These are phyloP conservation scores for Colletotrichum sidae DNA, from an alignment of 2,329 filamentous ascomycete genomes.

Conservation along the genomic window DNA sequence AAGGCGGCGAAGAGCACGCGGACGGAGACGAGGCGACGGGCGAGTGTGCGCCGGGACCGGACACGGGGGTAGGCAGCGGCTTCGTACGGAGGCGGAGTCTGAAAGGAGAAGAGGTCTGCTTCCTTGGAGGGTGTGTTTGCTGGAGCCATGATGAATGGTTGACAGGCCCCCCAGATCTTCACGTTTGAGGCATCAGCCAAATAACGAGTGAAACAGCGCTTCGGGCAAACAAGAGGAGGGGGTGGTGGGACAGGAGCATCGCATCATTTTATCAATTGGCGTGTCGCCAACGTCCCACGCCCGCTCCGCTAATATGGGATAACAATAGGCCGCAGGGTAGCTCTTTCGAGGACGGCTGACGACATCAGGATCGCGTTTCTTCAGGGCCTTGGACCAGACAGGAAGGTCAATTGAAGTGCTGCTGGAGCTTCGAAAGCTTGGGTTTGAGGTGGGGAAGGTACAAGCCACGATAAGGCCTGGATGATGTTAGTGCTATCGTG, in stretches of 20 bases:
- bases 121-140: constrained; percentile 19
- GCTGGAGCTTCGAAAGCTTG: constrained; percentile 26
- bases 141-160: constrained; percentile 17
- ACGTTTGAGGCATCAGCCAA: neutral
- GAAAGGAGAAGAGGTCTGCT: constrained; percentile 18
- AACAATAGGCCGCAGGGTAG: constrained; percentile 1
- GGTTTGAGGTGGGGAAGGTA: constrained; percentile 11
- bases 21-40: constrained; percentile 18
- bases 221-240: neutral
- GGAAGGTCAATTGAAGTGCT: constrained; percentile 27
- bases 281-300: neutral
- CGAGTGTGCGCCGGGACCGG: constrained; percentile 24
- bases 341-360: neutral
- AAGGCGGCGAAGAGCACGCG: constrained; percentile 25
- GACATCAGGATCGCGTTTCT: constrained; percentile 4
- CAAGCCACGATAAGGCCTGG: constrained; percentile 9
- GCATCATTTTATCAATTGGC: constrained; percentile 22
- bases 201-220: constrained; percentile 3
- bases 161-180: constrained; percentile 6
- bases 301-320: neutral
- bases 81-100: constrained; percentile 34
- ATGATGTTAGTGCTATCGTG: neutral
- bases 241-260: neutral
- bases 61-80: constrained; percentile 31
- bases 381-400: constrained; percentile 6